Evolutionary conservation across 2,329 filamentous ascomycete genomes (phyloP).

Genomic region (Xylariaceae sp.): DNA sequence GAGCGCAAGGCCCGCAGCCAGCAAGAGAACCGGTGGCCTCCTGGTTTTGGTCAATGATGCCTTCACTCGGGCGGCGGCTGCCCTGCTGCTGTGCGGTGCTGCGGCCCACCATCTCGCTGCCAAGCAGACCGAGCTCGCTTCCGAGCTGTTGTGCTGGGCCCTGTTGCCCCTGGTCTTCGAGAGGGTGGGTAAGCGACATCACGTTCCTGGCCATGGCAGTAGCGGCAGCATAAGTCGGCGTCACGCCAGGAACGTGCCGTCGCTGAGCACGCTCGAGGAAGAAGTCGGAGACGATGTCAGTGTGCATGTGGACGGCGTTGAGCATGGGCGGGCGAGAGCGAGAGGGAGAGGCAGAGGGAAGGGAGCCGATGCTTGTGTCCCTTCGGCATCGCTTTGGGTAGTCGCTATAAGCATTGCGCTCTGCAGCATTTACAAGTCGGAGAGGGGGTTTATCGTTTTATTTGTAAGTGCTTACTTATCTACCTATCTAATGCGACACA

Average conservation of each 20-base stretch:
- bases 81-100: conserved; percentile 24
- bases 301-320: too few species aligned
- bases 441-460: conserved; percentile 14
- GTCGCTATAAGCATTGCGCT: conserved; percentile 15
- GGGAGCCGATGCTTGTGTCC: not conserved
- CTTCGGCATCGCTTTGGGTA: conserved; percentile 14
- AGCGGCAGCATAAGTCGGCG: not conserved
- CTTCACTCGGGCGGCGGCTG: conserved; percentile 14
- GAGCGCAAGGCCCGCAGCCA: not conserved
- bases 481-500: not conserved
- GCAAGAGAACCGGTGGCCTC: not conserved
- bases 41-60: conserved; percentile 6
- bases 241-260: not conserved
- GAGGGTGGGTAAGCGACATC: conserved; percentile 2
- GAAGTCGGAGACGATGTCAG: too few species aligned
- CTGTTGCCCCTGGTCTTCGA: conserved; percentile 24
- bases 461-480: conserved; percentile 11
- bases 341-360: not conserved
- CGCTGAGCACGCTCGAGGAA: too few species aligned
- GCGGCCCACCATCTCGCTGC: conserved; percentile 19
- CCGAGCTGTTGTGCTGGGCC: conserved; percentile 32
- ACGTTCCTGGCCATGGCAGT: not conserved
- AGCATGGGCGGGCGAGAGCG: too few species aligned
- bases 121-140: conserved; percentile 25
- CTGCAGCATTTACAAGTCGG: conserved; percentile 20